Base-by-base conservation (phyloP, 2,329 filamentous ascomycete genomes). In the Calonectria pseudoreteaudii region DNA sequence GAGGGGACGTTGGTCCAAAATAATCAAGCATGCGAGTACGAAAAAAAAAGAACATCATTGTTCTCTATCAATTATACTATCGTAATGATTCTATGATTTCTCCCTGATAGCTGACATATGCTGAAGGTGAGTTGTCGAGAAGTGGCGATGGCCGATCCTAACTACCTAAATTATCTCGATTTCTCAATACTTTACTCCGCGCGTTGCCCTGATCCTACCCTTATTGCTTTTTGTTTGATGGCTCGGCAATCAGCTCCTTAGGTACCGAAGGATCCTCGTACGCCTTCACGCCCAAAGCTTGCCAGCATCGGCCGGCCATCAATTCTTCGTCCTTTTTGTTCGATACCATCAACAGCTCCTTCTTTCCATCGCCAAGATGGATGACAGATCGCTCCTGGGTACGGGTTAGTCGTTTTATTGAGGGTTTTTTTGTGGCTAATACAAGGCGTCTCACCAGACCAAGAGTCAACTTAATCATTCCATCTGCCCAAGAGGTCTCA, bases 391-490 rank as follows among this genome's bases (percentile, higher is more conserved):
- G 85, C 47, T 86, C 83, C 88, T 90, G 53, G 20, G 50, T 18
- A n/a, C 16, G 0, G 4, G 47, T 67, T 49, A 76, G 66, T 49
- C 49, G 34, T 31, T 1, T 26, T 2, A n/a, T 10, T 26, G 5
- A 4, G 41, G n/a, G n/a, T n/a, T n/a, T 20, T 11, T 36, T 28
- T 4, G 4, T 50, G 26, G 3, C 10, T 1, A 2, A 50, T 2
- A 2, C 2, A 30, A 13, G 34, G 31, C 4, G 16, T 79, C 86
- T 81, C 80, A 90, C 88, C 80, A 90, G 75, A 13, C 89, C 89
- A 10, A 91, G 80, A 0, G 89, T 91, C 76, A 91, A 77, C 79
- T 90, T 90, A 71, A 90, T 91, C 7, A 86, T 81, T 0, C 85
- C 86, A 65, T 91, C 89, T 2, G 86, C 83, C 85, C 86, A 89